Conservation (phyloP, 2,329 filamentous ascomycete genomes). For the Pseudogymnoascus sp. region DNA sequence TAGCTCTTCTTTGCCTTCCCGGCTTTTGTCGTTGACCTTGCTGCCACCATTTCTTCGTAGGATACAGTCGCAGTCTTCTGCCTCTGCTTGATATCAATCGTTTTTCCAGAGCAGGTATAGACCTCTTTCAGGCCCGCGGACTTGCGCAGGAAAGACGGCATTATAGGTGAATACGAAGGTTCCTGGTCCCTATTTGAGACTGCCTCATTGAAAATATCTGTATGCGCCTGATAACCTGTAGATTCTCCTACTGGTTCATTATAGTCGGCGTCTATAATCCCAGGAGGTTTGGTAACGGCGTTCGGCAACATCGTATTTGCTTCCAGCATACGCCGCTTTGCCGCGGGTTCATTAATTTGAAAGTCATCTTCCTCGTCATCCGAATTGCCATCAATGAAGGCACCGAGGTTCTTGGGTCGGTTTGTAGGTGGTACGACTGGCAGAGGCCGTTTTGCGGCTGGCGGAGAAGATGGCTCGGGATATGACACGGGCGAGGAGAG, state of each 20-base stretch:
- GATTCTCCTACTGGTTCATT: not conserved
- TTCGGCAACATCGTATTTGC: constrained; percentile 8
- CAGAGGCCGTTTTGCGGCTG: constrained; percentile 27
- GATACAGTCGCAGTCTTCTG: constrained; percentile 39
- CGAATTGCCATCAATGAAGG: constrained; percentile 32
- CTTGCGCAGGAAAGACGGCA: not conserved
- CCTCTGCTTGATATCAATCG: constrained; percentile 48
- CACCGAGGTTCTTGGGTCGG: constrained; percentile 32
- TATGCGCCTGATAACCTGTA: not conserved
- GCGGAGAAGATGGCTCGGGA: constrained; percentile 24
- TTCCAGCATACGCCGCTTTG: constrained; percentile 38
- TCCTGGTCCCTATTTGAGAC: not conserved
- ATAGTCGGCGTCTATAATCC: not conserved
- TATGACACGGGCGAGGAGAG: constrained; percentile 46
- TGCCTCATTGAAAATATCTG: not conserved
- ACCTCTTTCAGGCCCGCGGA: constrained; percentile 15
- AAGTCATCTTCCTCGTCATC: constrained; percentile 25
- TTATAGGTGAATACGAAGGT: not conserved
- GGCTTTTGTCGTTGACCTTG: constrained; percentile 56
- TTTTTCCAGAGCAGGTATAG: constrained; percentile 39
- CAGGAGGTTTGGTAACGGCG: not conserved
- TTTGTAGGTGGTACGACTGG: constrained; percentile 28
- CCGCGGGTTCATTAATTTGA: constrained; percentile 28
- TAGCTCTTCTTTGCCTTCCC: constrained; percentile 67
- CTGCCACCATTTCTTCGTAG: constrained; percentile 60